Base-by-base conservation (phyloP, 345 rosid species). In the Aethionema arabicum region DNA sequence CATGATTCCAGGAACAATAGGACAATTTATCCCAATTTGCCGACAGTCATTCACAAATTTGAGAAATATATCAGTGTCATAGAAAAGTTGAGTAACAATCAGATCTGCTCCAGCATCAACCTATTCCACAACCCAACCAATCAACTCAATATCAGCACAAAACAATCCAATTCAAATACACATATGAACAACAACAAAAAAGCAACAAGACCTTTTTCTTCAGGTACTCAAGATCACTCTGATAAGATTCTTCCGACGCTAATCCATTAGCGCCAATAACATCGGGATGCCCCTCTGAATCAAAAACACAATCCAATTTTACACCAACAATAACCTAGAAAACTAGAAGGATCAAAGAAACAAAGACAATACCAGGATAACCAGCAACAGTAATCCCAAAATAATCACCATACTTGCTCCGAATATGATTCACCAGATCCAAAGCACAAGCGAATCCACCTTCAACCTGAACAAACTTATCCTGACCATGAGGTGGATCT, bases 361-460 rank as follows among this genome's bases (percentile, higher is more conserved):
- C 36, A 5, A 65, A 21, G 21, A 27, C 52, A 5, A 8, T 42
- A 91, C 98, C 98, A 60, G 99, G 99, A 73, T 93, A 93, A 44
- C 99, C 99, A 63, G 99, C 99, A 60, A 93, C 97, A 4, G 99
- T 93, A 40, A 93, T 82, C 50, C 99, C 99, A 27, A 93, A 93
- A 78, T 90, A 93, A 55, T 86, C 92, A 2, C 89, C 96, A 61
- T 90, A 87, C 43, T 82, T 72, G 52, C 80, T 73, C 37, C 80
- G 76, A 35, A 93, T 86, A 54, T 93, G 99, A 66, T 84, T 82
- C 39, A 93, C 97, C 64, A 93, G 82, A 74, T 90, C 99, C 47
- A 93, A 90, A 38, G 97, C 99, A 37, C 99, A 93, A 67, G 88
- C 87, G 29, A 95, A 88, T 10, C 99, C 99, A 9, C 93, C 99